These are phyloP conservation scores for Phytophthora pseudosyringae DNA, from an alignment of 352 stramenopile species.

Conservation along the genomic window DNA sequence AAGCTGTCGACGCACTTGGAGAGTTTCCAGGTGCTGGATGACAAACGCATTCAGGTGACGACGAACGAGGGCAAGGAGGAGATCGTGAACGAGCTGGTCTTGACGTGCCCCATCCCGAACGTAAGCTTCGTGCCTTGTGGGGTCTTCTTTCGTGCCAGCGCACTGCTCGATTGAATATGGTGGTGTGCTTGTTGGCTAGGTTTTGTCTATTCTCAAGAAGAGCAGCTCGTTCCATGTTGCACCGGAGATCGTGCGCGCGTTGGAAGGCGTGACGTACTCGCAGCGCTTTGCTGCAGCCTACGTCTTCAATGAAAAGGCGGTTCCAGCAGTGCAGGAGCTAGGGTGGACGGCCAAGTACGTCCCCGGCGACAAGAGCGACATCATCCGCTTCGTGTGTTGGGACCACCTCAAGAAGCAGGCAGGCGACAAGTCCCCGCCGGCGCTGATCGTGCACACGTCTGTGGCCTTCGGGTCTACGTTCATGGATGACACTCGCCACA, in stretches of 20 bases:
- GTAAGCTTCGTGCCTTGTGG: constrained; percentile 23
- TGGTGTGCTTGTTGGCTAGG: constrained; percentile 31
- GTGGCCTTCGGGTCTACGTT: constrained; percentile 61
- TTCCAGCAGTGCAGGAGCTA: constrained; percentile 42
- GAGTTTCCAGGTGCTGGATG: constrained; percentile 62
- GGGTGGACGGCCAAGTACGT: constrained; percentile 78
- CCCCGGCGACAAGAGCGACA: constrained; percentile 51
- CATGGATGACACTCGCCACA: constrained; percentile 63
- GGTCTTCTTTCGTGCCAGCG: constrained; percentile 13
- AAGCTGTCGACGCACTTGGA: constrained; percentile 52
- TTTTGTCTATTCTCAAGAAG: constrained; percentile 63
- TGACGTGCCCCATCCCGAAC: constrained; percentile 72
- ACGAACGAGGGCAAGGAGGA: constrained; percentile 48
- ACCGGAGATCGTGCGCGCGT: constrained; percentile 34
- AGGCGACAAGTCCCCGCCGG: constrained; percentile 1
- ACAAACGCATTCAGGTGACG: constrained; percentile 52
- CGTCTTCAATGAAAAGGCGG: constrained; percentile 59
- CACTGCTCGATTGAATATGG: not conserved
- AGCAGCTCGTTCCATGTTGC: constrained; percentile 45
- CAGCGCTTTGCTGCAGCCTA: constrained; percentile 73
- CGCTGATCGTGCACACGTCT: constrained; percentile 73
- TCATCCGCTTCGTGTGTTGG: constrained; percentile 82
- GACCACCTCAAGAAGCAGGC: constrained; percentile 71
- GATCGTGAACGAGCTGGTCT: constrained; percentile 70
- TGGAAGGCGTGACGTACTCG: constrained; percentile 66